Evolutionary conservation across 768 basidiomycete species (phyloP), one percentile per base, ranked within the genome.

Genomic region (Terana coerulea): DNA sequence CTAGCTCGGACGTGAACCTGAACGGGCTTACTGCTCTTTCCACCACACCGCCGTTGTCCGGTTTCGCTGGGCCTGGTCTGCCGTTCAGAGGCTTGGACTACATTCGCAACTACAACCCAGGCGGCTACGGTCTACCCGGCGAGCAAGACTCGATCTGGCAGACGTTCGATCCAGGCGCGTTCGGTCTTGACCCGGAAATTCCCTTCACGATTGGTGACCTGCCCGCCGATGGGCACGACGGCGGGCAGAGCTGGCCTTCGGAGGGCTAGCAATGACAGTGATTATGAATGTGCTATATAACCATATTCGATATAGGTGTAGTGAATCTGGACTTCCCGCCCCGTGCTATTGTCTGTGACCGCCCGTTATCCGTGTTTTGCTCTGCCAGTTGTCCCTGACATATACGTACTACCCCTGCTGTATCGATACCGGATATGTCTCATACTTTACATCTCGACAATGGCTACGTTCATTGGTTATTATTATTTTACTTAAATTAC

Each of bases 51-150:
- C 78, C 84, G 11, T 78, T 75, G 5, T 67, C 85, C n/a, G 63
- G 59, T 3, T 90, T 90, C 64, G 73, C 83, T 55, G 80, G 81
- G 8, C 75, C 83, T 21, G 88, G 88, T 33, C 72, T 91, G n/a
- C 91, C 89, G 1, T 93, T 92, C 73, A 77, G 81, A 26, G 91
- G 89, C 9, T 74, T 92, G 28, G 91, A 93, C 59, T 93, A 80
- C 60, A 84, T 93, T 61, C 81, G 86, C 59, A 91, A 89, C 61
- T 91, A 86, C 64, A 75, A 74, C 58, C 76, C 81, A 45, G 76
- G 77, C 4, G 65, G 69, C 35, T 68, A 66, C 55, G n/a, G n/a
- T n/a, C 42, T 53, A 25, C 45, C 40, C 31, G 48, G 57, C 33
- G 75, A 75, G 35, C 70, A 71, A 57, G 76, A 77, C 43, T 63